phyloP scores from a whole-genome alignment of 352 stramenopile genomes.

The Phytophthora brassicae region DNA sequence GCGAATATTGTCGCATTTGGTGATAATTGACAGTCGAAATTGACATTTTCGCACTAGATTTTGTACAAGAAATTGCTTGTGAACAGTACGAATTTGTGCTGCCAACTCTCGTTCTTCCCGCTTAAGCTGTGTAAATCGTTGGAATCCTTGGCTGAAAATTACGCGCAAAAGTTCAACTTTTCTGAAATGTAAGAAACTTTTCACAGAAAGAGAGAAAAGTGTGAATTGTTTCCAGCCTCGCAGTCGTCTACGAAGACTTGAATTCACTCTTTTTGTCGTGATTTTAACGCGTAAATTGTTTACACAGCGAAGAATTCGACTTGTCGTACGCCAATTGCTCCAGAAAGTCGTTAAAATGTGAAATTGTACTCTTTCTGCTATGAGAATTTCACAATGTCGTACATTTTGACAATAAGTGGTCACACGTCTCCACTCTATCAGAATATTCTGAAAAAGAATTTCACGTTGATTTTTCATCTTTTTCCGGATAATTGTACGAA shows the following conservation, averaged over 20 bases:
- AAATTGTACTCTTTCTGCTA: background rate
- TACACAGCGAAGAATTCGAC: constrained; percentile 3
- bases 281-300: constrained; percentile 14
- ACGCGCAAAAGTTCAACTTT: constrained; percentile 3
- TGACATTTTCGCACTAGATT: constrained; percentile 27
- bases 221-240: constrained; percentile 24
- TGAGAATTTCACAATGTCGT: background rate
- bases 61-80: constrained; percentile 30
- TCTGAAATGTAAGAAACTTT: background rate
- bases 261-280: constrained; percentile 2
- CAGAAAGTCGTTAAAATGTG: constrained; percentile 2
- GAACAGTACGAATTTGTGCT: constrained; percentile 18
- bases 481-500: constrained; percentile 5
- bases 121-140: constrained; percentile 13
- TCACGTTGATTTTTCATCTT: constrained; percentile 5
- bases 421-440: constrained; percentile 20
- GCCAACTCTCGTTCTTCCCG: constrained; percentile 16
- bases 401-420: background rate
- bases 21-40: constrained; percentile 21
- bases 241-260: constrained; percentile 16
- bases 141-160: constrained; percentile 28
- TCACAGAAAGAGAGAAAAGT: constrained; percentile 11
- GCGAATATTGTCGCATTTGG: constrained; percentile 30
- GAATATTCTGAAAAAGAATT: background rate
- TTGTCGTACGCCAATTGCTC: constrained; percentile 16